phyloP scores from a whole-genome alignment of 495 filamentous ascomycete species.

The Podospora appendiculata region DNA sequence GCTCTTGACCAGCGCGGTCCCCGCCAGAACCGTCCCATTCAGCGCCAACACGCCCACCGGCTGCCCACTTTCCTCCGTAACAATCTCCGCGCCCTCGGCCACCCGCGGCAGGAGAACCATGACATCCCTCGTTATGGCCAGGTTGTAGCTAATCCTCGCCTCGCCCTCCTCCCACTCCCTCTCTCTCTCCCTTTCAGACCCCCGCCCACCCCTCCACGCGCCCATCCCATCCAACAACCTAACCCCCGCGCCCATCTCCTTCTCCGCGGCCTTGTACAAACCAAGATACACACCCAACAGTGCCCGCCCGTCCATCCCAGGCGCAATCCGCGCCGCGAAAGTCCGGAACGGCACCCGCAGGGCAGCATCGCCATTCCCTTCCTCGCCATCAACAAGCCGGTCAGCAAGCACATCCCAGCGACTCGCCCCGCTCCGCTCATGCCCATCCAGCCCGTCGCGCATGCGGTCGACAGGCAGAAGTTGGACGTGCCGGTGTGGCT shows the following conservation, averaged over 20 bases:
- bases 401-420: constrained; percentile 50
- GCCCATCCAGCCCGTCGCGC: constrained; percentile 37
- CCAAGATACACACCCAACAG: constrained; percentile 24
- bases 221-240: not conserved
- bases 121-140: constrained; percentile 59
- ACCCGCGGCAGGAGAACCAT: constrained; percentile 65
- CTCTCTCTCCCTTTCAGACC: constrained; percentile 1
- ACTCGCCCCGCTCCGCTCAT: constrained; percentile 9
- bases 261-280: constrained; percentile 48
- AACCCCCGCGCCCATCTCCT: not conserved
- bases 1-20: constrained; percentile 72
- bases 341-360: constrained; percentile 15
- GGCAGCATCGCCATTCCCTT: constrained; percentile 16
- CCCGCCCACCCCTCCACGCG: constrained; percentile 9
- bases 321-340: constrained; percentile 13
- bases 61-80: constrained; percentile 12
- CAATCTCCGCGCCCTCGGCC: constrained; percentile 32
- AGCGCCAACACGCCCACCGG: constrained; percentile 53
- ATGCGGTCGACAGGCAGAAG: constrained; percentile 66
- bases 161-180: constrained; percentile 24
- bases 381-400: constrained; percentile 10
- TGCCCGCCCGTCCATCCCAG: constrained; percentile 14
- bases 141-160: constrained; percentile 66
- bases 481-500: constrained; percentile 75
- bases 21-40: constrained; percentile 76